Evolutionary conservation across 495 filamentous ascomycete species (phyloP), one percentile per base, ranked within the genome.

Genomic region (Sabuloglossum arenarium): DNA sequence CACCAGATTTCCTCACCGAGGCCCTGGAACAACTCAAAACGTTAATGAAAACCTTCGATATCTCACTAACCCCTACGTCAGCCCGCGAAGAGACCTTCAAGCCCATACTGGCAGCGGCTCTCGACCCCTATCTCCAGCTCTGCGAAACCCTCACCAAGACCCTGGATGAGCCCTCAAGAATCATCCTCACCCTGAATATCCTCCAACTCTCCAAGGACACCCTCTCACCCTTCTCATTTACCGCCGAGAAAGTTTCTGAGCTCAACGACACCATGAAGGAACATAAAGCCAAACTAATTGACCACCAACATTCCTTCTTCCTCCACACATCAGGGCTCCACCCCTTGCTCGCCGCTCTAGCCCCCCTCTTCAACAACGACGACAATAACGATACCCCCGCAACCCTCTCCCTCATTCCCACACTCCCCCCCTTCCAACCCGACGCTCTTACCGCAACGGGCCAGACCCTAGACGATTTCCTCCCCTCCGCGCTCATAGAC

Each of bases 401-500:
- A 12, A 62, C 73, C 45, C 64, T 79, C 6, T 66, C 70, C 23
- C 67, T 72, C 6, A 75, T 85, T n/a, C 69, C 73, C 19, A 67
- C 60, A 11, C 71, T 84, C 12, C 68, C 73, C 0, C 68, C 76
- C 21, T 80, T 89, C 64, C 79, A 85, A 56, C 76, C 80, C 0
- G 70, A 76, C 12, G 67, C 76, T 3, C 73, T 96, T 24, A 68
- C 74, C 12, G 65, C 70, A 34, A 80, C 81, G 6, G 83, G 82
- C 62, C 85, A 93, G 62, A 75, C 77, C 27, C 77, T 98, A 3
- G 93, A 98, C 66, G 81, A 85, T 60, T 97, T 95, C 68, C 74
- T 98, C 23, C 88, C 89, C 0, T 90, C 86, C 9, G 91, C 90
- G 9, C 69, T 94, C 19, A 91, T 95, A 77, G 91, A 98, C 65